Conservation (phyloP, 345 rosid species). For the Eucalyptus decipiens region DNA sequence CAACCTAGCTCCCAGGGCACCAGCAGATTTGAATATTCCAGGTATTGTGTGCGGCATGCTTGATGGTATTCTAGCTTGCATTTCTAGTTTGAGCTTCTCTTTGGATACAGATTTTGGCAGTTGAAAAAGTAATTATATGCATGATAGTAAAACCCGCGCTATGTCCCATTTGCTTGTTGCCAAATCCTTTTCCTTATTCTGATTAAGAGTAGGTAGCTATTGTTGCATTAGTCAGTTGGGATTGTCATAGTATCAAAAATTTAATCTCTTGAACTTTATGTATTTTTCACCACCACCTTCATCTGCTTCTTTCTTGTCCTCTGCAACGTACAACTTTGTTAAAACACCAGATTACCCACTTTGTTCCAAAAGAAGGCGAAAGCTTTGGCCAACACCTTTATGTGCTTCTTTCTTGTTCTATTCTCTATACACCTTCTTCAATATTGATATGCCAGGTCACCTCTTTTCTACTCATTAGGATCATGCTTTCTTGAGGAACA, state of each 20-base stretch:
- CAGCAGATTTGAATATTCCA: neutral
- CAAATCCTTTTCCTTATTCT: neutral
- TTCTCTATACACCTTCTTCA: neutral
- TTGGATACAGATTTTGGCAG: neutral
- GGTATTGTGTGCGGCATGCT: neutral
- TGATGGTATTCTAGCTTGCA: neutral
- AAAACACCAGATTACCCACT: neutral
- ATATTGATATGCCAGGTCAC: neutral
- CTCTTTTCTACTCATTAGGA: neutral
- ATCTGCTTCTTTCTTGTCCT: neutral
- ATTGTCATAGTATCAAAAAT: neutral
- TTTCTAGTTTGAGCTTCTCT: neutral
- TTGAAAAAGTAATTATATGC: neutral
- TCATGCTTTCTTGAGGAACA: neutral
- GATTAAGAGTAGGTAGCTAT: neutral
- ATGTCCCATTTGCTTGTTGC: neutral
- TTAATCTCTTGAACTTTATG: neutral
- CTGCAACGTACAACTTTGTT: neutral
- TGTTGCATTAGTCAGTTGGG: neutral
- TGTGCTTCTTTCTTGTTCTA: neutral
- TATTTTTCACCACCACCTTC: neutral
- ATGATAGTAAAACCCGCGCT: neutral
- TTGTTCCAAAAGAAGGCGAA: neutral
- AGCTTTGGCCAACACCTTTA: neutral
- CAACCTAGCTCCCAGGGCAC: conserved; percentile 15